Evolutionary conservation across 176 grass and related monocot genomes (phyloP), one percentile per base, ranked within the genome.

Genomic region (Carex myosuroides): DNA sequence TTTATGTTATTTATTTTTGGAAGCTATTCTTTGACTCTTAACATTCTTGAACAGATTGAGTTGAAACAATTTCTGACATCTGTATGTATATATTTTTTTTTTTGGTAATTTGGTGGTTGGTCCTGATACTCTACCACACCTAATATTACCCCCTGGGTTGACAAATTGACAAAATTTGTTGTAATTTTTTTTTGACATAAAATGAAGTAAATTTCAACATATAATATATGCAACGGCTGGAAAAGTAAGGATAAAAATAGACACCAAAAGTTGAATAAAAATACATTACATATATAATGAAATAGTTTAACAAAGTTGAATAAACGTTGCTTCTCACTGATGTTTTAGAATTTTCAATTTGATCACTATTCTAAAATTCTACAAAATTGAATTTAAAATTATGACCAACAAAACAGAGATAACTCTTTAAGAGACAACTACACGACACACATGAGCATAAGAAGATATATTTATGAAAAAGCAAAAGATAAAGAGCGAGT

Each of bases 341-440:
- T 50, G 46, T 72, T 72, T 72, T 41, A 21, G 10, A 75, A 70
- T 70, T 75, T 3, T 50, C 7, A 2, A 71, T 71, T 70, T 37
- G 18, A 72, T 8, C 69, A 21, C 14, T 11, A 42, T 29, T 76
- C 70, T 44, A n/a, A 70, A 70, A 70, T 42, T n/a, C 20, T 13
- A 13, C 22, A 50, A 29, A 17, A 77, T 55, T 14, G 48, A 55
- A 30, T 55, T 54, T 7, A 56, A 56, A 53, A 30, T 6, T 9
- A 21, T 48, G 70, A 53, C 22, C 13, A 33, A 55, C 71, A 76
- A 76, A 54, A 76, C 13, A 22, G 48, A 76, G 13, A 29, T 29
- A 54, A 53, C 46, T 76, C 50, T 76, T 56, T 76, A 26, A 76
- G 72, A 6, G 72, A 76, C 72, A 76, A 76, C 72, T 17, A 55